Conservation (phyloP, 164 flowering plant genomes). For the Piper betle region DNA sequence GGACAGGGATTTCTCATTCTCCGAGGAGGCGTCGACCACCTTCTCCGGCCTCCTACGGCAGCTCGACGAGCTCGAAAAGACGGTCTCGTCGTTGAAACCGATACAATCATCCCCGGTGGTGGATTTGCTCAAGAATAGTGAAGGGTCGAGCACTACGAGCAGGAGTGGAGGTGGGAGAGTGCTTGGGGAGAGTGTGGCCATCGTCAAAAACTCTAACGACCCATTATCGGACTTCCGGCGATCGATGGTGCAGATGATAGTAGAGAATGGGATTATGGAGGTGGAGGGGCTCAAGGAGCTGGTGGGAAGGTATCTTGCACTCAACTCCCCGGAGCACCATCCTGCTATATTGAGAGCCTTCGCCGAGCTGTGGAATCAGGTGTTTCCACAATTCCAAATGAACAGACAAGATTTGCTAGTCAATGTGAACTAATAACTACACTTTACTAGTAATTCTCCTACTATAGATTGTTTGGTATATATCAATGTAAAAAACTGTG, state of each 20-base stretch:
- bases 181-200: conserved; percentile 11
- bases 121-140: background rate
- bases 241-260: conserved; percentile 17
- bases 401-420: conserved; percentile 2
- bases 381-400: conserved; percentile 6
- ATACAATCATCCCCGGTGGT: background rate
- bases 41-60: conserved; percentile 12
- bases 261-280: conserved; percentile 12
- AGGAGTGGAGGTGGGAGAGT: conserved; percentile 7
- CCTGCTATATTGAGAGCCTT: conserved; percentile 10
- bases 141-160: background rate
- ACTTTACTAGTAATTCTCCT: too few relatives aligned
- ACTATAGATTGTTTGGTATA: background rate
- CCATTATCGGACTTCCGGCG: conserved; percentile 12
- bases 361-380: conserved; percentile 11
- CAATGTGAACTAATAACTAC: background rate
- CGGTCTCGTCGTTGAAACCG: conserved; percentile 2
- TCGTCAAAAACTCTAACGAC: conserved; percentile 11
- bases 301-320: conserved; percentile 3
- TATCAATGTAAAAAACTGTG: background rate
- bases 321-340: conserved; percentile 13
- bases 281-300: conserved; percentile 10
- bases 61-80: conserved; percentile 15
- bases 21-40: background rate
- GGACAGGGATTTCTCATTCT: conserved; percentile 5